A percentile compares a stretch with the other conserved stretches of the same genome.
These are phyloP conservation scores for Solanum piurae DNA, from an alignment of 257 asterid species.

Conservation along the genomic window DNA sequence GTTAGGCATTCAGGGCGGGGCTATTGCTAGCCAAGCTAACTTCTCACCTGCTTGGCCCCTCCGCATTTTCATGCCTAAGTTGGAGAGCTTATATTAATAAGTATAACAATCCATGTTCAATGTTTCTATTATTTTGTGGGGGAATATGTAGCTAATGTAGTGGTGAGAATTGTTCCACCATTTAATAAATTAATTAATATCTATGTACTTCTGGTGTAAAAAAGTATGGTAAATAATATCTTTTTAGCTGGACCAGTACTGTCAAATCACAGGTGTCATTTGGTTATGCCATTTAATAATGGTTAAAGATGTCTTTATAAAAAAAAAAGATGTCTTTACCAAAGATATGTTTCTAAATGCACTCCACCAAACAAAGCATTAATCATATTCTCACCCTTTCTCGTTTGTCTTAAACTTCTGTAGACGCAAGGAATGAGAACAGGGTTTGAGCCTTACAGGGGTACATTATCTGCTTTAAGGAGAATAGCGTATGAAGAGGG, in stretches of 20 bases:
- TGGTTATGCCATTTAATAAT: background rate
- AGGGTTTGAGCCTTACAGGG: constrained; percentile 55
- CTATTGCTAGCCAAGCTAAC: background rate
- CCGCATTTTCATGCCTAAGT: background rate
- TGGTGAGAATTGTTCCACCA: background rate
- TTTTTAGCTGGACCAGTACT: background rate
- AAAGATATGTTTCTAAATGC: background rate
- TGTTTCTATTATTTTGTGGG: background rate
- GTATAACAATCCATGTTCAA: background rate
- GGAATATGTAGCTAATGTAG: background rate
- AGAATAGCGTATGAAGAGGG: constrained; percentile 85
- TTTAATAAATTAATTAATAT: background rate
- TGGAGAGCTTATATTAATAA: background rate
- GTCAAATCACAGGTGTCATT: background rate
- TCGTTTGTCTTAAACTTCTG: constrained; percentile 1
- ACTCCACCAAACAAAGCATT: background rate
- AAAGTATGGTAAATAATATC: background rate
- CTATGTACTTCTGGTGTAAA: background rate
- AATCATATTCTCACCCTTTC: background rate
- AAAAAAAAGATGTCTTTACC: background rate
- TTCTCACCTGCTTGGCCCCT: background rate
- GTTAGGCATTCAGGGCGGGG: background rate
- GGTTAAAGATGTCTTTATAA: background rate
- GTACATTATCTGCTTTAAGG: constrained; percentile 73
- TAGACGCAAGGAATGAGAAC: constrained; percentile 71